Conservation (phyloP, 2,329 filamentous ascomycete genomes). For the Cordyceps cicadae region DNA sequence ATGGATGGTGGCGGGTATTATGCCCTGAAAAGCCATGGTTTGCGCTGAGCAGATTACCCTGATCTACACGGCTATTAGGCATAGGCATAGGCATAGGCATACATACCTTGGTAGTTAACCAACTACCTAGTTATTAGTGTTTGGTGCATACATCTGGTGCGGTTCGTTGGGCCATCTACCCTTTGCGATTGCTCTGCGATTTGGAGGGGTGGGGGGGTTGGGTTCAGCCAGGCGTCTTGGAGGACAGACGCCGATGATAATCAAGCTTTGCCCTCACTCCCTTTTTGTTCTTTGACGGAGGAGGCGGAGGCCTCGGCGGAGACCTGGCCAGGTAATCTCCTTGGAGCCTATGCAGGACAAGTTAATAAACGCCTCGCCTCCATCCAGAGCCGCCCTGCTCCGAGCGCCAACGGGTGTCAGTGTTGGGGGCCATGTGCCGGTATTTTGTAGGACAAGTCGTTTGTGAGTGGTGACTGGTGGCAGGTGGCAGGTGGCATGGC, state of each 20-base stretch:
- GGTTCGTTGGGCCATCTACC: not conserved
- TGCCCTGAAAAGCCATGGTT: not conserved
- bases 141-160: not conserved
- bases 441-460: no score
- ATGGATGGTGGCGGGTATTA: constrained; percentile 1
- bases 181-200: not conserved
- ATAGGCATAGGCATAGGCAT: not conserved
- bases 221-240: not conserved
- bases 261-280: not conserved
- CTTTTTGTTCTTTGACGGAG: not conserved
- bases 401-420: no score
- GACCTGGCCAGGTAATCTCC: no score
- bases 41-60: constrained; percentile 4
- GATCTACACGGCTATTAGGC: not conserved
- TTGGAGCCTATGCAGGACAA: no score
- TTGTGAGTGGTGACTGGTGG: not conserved
- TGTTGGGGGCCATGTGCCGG: no score
- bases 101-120: no score
- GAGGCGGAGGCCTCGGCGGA: no score
- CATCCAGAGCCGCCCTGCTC: no score
- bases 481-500: no score
- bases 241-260: not conserved
- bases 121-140: no score
- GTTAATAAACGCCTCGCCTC: no score
- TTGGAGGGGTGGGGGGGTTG: not conserved